phyloP scores from a whole-genome alignment of 306 rosid genomes.

The Morella rubra region DNA sequence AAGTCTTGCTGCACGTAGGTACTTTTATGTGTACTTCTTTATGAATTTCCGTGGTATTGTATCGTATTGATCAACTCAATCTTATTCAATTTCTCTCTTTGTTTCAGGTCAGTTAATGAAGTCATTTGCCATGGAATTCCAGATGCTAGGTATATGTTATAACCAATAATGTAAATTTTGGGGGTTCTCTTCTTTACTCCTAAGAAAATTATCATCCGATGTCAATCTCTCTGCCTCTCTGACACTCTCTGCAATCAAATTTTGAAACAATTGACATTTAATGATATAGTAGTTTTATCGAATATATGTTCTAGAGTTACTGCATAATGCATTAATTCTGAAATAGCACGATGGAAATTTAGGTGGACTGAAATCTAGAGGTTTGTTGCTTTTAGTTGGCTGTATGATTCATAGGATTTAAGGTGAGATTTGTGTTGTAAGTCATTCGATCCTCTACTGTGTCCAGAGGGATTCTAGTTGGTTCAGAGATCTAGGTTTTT shows the following conservation, averaged over 20 bases:
- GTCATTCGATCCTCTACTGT: background rate
- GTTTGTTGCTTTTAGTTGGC: background rate
- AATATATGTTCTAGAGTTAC: background rate
- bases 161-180: background rate
- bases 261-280: background rate
- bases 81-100: conserved; percentile 19
- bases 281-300: background rate
- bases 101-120: conserved; percentile 91
- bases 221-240: background rate
- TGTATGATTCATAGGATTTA: background rate
- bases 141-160: conserved; percentile 70
- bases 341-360: background rate
- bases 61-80: conserved; percentile 21
- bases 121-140: conserved; percentile 99
- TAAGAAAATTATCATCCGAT: background rate
- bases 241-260: background rate
- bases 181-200: background rate
- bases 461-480: background rate
- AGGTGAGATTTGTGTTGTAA: background rate
- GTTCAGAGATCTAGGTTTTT: background rate
- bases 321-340: background rate
- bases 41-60: conserved; percentile 3
- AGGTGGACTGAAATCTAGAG: background rate
- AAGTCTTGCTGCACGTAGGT: conserved; percentile 99
- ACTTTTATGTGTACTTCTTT: conserved; percentile 40